These are phyloP conservation scores for Tricholoma sp. DNA, from an alignment of 768 basidiomycete species.

Conservation along the genomic window DNA sequence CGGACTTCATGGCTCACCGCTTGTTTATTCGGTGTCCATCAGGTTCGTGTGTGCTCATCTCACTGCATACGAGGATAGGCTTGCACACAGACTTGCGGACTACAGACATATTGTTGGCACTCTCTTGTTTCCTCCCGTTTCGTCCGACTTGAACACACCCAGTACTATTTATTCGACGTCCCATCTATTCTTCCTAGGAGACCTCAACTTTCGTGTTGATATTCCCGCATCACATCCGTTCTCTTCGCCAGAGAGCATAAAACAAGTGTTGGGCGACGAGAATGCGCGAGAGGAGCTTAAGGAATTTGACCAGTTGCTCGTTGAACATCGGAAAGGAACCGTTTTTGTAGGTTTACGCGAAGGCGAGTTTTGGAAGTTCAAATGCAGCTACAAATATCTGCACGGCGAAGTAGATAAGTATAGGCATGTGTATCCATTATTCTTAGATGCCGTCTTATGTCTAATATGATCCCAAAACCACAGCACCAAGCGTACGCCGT, in stretches of 20 bases:
- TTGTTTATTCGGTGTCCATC: background rate
- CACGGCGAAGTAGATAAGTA: conserved; percentile 82
- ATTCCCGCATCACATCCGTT: conserved; percentile 52
- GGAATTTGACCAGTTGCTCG: conserved; percentile 67
- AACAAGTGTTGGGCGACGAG: conserved; percentile 42
- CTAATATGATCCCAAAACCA: background rate
- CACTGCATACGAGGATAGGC: conserved; percentile 69
- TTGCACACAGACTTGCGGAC: conserved; percentile 65
- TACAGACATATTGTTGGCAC: conserved; percentile 77
- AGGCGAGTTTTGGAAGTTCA: conserved; percentile 85
- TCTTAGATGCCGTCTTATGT: conserved; percentile 3
- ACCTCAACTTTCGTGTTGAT: conserved; percentile 87
- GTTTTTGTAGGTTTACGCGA: conserved; percentile 74
- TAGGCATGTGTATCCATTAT: conserved; percentile 40
- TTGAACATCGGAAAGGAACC: conserved; percentile 57
- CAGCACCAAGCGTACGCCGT: conserved; percentile 69
- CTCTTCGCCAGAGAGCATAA: conserved; percentile 28
- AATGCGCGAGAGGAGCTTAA: conserved; percentile 53
- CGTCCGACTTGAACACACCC: conserved; percentile 29
- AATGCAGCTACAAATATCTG: conserved; percentile 86
- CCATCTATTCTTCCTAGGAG: conserved; percentile 90
- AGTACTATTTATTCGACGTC: conserved; percentile 79
- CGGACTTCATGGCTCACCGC: conserved; percentile 1
- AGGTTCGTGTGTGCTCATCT: conserved; percentile 87
- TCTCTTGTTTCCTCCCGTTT: conserved; percentile 66